These are phyloP conservation scores for Miscanthus lutarioriparius DNA, from an alignment of 176 grass and related monocot species.

Conservation along the genomic window DNA sequence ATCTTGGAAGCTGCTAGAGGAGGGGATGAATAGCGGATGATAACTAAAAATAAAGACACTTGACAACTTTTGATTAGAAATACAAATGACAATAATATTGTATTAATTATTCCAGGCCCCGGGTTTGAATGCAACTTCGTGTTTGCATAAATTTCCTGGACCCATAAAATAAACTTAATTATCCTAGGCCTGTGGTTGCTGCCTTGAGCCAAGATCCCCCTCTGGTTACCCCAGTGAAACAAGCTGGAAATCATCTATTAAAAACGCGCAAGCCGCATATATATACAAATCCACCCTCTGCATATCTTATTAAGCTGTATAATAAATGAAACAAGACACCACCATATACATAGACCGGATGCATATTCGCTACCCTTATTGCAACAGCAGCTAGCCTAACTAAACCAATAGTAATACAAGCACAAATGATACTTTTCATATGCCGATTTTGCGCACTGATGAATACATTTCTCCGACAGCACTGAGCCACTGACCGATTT, in stretches of 20 bases:
- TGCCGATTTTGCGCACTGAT: neutral
- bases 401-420: slow-evolving; percentile 10
- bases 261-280: neutral
- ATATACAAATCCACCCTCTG: neutral
- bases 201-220: neutral
- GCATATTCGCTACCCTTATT: slow-evolving; percentile 7
- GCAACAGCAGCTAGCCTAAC: neutral
- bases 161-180: neutral
- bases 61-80: too few relatives aligned
- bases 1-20: too few relatives aligned
- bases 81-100: too few relatives aligned
- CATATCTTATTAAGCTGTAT: slow-evolving; percentile 13
- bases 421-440: neutral
- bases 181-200: neutral
- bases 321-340: neutral
- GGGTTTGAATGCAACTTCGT: neutral
- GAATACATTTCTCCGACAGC: neutral
- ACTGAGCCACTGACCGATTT: neutral
- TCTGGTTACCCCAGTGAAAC: neutral
- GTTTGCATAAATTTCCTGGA: neutral
- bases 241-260: neutral
- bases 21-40: too few relatives aligned
- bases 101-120: neutral
- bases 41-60: too few relatives aligned
- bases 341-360: slow-evolving; percentile 1